Evolutionary conservation across 192 early-diverging fungal genomes (phyloP), one percentile per base, ranked within the genome.

Genomic region (Entomortierella lignicola): DNA sequence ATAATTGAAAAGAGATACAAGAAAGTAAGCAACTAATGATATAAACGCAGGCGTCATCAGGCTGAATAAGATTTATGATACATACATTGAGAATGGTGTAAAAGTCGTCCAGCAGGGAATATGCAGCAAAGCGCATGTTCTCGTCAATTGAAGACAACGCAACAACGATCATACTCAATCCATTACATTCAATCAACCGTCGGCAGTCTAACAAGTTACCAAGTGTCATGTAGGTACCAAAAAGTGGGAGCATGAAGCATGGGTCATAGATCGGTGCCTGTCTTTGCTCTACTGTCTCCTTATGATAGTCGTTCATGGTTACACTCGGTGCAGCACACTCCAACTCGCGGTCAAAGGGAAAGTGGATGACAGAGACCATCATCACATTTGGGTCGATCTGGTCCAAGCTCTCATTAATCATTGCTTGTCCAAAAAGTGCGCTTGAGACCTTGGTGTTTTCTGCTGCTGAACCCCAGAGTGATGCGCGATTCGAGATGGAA

Each of bases 191-290:
- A 31, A 94, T 81, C 41, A 94, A 79, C 4, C 77, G 81, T 29
- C 89, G 84, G 42, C 84, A 68, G 51, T 94, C 93, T 5, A 94
- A 23, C 30, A 69, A 55, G 3, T 81, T 79, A 21, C 87, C 85
- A 27, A 80, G 80, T 20, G 69, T 61, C 53, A 93, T 72, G 47
- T 84, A 65, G 15, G 74, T 85, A 1, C 88, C 88, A 69, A 93
- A 86, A 15, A 93, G 81, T 23, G 94, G 92, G 27, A 95, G 72
- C 68, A 93, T 84, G 73, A 93, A 95, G 8, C 81, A 68, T 26
- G 87, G 84, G 71, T 94, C 92, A 62, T 94, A 95, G 17, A 81
- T 62, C 4, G 87, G 82, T 31, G 70, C 53, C 21, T 63, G 48
- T 17, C 55, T 32, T 6, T 63, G 61, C 42, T 69, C 64, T 2